Conservation (phyloP, 2,329 filamentous ascomycete species). For the Xylogone sp. region DNA sequence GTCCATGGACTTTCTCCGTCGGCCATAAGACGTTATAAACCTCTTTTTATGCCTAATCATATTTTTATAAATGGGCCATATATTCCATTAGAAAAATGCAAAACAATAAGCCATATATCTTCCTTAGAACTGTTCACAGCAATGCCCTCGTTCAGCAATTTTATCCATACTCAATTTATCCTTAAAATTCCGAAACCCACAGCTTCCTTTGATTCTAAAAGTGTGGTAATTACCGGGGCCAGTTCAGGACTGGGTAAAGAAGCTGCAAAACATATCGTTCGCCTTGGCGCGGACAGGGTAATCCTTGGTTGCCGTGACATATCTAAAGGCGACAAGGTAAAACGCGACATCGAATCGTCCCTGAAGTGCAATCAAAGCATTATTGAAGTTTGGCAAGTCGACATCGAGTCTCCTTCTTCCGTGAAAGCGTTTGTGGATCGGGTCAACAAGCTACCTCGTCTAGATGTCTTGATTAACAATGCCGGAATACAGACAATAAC, state of each 20-base stretch:
- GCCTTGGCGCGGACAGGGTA: constrained; percentile 30
- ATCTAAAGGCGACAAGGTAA: constrained; percentile 32
- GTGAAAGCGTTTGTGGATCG: constrained; percentile 2
- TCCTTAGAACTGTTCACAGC: background rate
- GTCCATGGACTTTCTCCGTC: background rate
- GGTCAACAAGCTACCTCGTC: background rate
- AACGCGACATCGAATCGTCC: constrained; percentile 20
- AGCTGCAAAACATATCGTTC: constrained; percentile 31
- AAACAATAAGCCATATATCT: background rate
- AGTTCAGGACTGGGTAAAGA: constrained; percentile 39
- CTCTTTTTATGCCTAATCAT: background rate
- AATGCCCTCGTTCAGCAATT: background rate
- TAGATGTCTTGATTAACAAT: constrained; percentile 7
- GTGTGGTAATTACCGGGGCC: constrained; percentile 37
- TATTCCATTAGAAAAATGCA: too few relatives aligned
- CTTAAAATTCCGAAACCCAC: constrained; percentile 6
- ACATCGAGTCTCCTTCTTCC: constrained; percentile 3
- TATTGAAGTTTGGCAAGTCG: constrained; percentile 9
- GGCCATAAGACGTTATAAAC: background rate
- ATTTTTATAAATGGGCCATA: background rate
- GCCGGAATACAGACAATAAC: constrained; percentile 1
- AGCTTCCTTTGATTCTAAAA: constrained; percentile 6
- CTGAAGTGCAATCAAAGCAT: background rate
- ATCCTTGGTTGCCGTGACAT: constrained; percentile 38
- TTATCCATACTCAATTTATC: constrained; percentile 15